Evolutionary conservation across 345 rosid species (phyloP), one percentile per base, ranked within the genome.

Genomic region (Salix viminalis): DNA sequence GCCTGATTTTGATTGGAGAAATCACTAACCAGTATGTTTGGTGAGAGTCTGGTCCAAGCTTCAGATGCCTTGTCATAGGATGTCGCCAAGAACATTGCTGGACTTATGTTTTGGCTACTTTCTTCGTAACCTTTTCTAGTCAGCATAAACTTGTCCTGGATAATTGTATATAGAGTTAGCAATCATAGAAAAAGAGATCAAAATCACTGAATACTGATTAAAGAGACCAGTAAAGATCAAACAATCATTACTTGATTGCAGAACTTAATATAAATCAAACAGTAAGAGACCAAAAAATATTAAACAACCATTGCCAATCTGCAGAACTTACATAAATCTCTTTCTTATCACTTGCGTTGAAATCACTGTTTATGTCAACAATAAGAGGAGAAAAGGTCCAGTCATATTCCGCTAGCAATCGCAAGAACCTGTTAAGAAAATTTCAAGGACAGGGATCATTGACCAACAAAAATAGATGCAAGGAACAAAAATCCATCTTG

Each of bases 61-160:
- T 91, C 99, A 42, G 98, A 95, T 86, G 90, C 89, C 86, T 84
- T 91, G 83, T 95, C 99, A 81, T 93, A 93, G 67, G 96, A 85
- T 42, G 97, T 91, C 32, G 96, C 94, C 79, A 93, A 78, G 87
- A 93, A 95, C 98, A 93, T 90, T 62, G 92, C 88, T 39, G 92
- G 84, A 72, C 83, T 84, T 80, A 84, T 73, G 70, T 83, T 85
- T 84, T 87, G 88, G 23, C 48, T 42, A 80, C 87, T 87, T 68
- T 83, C 84, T 74, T 89, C 92, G 34, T 77, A 77, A 16, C 68
- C 83, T 77, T 90, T 90, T 88, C 98, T 89, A 81, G 85, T 93
- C 77, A 69, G 79, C 85, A 84, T 75, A 70, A 93, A 91, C 75
- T 90, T 87, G 70, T 90, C 94, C 99, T 95, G 69, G 74, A 76